A percentile compares a stretch with the other conserved stretches of the same genome.
Conservation (phyloP, 371 early-diverging fungal species). For the Mortierella polycephala region DNA sequence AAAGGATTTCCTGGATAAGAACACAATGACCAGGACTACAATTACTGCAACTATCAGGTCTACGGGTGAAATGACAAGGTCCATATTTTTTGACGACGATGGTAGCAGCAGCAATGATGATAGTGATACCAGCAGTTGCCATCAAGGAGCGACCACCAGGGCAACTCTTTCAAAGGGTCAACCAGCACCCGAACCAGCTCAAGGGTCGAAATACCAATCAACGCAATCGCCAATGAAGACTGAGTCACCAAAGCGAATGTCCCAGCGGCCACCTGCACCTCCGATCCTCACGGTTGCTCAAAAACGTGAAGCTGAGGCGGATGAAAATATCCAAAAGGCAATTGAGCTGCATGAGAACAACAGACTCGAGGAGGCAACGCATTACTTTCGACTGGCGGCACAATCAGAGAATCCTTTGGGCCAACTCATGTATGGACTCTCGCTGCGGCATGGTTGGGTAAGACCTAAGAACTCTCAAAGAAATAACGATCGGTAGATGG, state of each 20-base stretch:
- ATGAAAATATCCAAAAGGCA: slow-evolving; percentile 62
- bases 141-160: too few relatives aligned
- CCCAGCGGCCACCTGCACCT: slow-evolving; percentile 12
- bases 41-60: slow-evolving; percentile 40
- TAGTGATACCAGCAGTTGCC: too few relatives aligned
- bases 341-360: slow-evolving; percentile 76
- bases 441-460: slow-evolving; percentile 90
- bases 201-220: too few relatives aligned
- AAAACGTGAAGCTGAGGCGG: slow-evolving; percentile 52
- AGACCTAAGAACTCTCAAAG: not conserved
- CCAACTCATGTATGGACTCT: slow-evolving; percentile 87
- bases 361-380: slow-evolving; percentile 80
- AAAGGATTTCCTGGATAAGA: not conserved
- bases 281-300: slow-evolving; percentile 29
- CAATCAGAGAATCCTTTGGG: slow-evolving; percentile 78
- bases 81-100: slow-evolving; percentile 30
- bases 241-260: too few relatives aligned
- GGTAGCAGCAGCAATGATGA: not conserved
- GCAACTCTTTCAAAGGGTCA: too few relatives aligned
- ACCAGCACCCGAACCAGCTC: too few relatives aligned
- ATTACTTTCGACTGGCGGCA: slow-evolving; percentile 85
- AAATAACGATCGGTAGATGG: not conserved
- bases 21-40: slow-evolving; percentile 13
- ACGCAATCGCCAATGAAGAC: not conserved
- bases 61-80: slow-evolving; percentile 12